phyloP scores from a whole-genome alignment of 164 flowering plant genomes.

The Stephania japonica region DNA sequence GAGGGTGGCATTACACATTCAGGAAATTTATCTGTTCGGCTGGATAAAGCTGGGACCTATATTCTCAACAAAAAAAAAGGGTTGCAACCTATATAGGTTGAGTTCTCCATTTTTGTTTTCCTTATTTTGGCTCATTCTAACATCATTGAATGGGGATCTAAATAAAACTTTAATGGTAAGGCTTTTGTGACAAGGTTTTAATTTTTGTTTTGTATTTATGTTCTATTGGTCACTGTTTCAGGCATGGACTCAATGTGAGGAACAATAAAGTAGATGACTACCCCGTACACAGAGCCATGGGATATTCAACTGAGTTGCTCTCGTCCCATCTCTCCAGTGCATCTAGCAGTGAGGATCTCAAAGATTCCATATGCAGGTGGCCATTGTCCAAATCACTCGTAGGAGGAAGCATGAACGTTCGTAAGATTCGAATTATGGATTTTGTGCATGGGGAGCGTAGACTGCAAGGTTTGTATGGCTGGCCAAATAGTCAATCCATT shows the following conservation, averaged over 20 bases:
- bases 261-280: conserved; percentile 56
- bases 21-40: neutral
- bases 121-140: neutral
- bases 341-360: conserved; percentile 46
- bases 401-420: conserved; percentile 71
- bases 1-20: neutral
- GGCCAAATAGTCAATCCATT: neutral
- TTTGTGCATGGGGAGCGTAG: conserved; percentile 46
- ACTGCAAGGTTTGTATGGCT: conserved; percentile 56
- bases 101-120: neutral
- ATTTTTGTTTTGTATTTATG: neutral
- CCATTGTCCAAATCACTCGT: conserved; percentile 70
- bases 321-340: conserved; percentile 28
- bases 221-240: conserved; percentile 21
- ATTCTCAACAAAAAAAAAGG: too few species aligned
- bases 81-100: neutral
- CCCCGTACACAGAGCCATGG: conserved; percentile 31
- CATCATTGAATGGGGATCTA: neutral
- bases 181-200: neutral
- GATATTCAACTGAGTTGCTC: conserved; percentile 37
- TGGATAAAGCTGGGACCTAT: neutral
- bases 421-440: conserved; percentile 58
- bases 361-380: conserved; percentile 36
- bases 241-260: conserved; percentile 65
- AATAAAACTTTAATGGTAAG: neutral